Conservation (phyloP, 495 filamentous ascomycete genomes). For the Penicillium diatomitis region DNA sequence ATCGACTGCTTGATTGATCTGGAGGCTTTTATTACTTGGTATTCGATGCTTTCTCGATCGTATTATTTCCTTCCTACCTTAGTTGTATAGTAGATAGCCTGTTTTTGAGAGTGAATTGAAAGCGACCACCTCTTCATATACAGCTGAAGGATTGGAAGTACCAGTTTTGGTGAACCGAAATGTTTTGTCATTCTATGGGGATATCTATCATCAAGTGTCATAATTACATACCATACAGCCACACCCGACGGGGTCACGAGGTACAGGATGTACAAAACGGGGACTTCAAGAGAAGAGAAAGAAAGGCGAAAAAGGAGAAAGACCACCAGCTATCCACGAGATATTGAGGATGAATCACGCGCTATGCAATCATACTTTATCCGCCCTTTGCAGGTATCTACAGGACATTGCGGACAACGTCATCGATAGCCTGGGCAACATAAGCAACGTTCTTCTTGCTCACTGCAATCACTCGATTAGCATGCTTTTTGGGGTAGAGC, state of each 20-base stretch:
- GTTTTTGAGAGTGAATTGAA: constrained; percentile 11
- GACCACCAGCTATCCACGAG: too few relatives aligned
- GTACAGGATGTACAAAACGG: too few relatives aligned
- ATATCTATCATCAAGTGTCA: constrained; percentile 20
- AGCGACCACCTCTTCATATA: background rate
- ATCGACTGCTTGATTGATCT: too few relatives aligned
- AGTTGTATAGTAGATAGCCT: constrained; percentile 21
- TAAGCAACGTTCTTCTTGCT: constrained; percentile 41
- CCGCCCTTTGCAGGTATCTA: constrained; percentile 6
- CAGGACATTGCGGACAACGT: constrained; percentile 35
- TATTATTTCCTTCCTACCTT: constrained; percentile 3
- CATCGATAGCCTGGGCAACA: constrained; percentile 39
- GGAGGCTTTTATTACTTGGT: too few relatives aligned
- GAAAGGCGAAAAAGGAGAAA: too few relatives aligned
- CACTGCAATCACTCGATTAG: constrained; percentile 30
- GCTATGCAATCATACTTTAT: background rate
- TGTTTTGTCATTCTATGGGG: constrained; percentile 11
- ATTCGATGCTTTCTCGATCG: too few relatives aligned
- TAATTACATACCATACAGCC: constrained; percentile 8
- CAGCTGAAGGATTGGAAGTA: too few relatives aligned
- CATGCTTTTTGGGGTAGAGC: background rate
- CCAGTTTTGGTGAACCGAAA: background rate
- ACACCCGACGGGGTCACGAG: constrained; percentile 9
- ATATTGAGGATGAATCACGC: background rate
- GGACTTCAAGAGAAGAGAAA: too few relatives aligned